A percentile compares a stretch with the other conserved stretches of the same genome.
These are phyloP conservation scores for Bathelium albidoporum DNA, from an alignment of 495 filamentous ascomycete species.

Conservation along the genomic window DNA sequence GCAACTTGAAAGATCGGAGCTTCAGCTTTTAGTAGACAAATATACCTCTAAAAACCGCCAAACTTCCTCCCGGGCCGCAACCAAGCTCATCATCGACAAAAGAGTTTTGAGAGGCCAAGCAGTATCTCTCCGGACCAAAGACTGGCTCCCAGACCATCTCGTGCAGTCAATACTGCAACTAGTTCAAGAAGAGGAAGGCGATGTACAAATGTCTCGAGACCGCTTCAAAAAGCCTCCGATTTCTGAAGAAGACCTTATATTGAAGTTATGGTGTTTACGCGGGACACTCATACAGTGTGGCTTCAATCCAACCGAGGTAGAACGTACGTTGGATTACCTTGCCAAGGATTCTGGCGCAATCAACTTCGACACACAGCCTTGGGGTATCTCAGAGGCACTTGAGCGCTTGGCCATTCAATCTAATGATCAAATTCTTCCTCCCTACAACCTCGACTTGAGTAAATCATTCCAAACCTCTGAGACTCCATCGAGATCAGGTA, in stretches of 20 bases:
- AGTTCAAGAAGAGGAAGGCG: slow-evolving; percentile 33
- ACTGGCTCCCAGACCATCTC: slow-evolving; percentile 73
- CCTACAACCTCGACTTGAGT: not conserved
- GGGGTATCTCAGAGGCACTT: slow-evolving; percentile 77
- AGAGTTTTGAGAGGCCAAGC: slow-evolving; percentile 67
- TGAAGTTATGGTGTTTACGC: slow-evolving; percentile 71
- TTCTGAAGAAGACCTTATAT: slow-evolving; percentile 57
- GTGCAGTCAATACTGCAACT: slow-evolving; percentile 62
- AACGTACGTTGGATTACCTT: slow-evolving; percentile 55
- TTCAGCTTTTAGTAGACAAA: slow-evolving; percentile 77
- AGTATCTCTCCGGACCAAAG: slow-evolving; percentile 53
- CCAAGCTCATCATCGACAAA: slow-evolving; percentile 66
- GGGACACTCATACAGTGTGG: slow-evolving; percentile 55
- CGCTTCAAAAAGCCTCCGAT: slow-evolving; percentile 34
- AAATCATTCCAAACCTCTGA: not conserved
- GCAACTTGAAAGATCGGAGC: slow-evolving; percentile 68
- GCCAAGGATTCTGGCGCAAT: slow-evolving; percentile 33
- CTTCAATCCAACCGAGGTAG: slow-evolving; percentile 52
- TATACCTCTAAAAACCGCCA: slow-evolving; percentile 49
- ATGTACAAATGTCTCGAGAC: slow-evolving; percentile 32
- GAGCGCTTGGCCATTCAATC: slow-evolving; percentile 76
- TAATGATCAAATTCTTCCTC: slow-evolving; percentile 23
- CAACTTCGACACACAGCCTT: slow-evolving; percentile 45
- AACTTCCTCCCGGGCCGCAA: slow-evolving; percentile 50
- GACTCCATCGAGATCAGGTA: not conserved